A percentile compares a stretch with the other conserved stretches of the same genome.
Conservation (phyloP, 345 rosid species). For the Gossypium australe region DNA sequence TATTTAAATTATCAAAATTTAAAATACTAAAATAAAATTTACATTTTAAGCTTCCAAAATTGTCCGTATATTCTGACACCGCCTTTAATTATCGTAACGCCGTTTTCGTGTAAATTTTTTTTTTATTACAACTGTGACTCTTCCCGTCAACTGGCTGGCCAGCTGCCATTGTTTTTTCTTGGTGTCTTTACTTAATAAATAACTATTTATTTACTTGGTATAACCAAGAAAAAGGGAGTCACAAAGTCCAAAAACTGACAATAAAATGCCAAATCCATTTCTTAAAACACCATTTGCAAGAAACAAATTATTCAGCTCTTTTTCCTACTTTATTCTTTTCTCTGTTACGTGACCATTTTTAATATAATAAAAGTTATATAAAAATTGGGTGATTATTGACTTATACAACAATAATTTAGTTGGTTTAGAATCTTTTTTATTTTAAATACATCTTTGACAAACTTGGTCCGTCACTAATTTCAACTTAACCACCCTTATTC, state of each 20-base stretch:
- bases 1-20: too few relatives aligned
- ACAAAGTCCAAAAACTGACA: constrained; percentile 9
- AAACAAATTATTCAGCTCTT: too few relatives aligned
- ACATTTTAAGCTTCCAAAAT: too few relatives aligned
- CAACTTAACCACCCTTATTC: not conserved
- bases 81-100: too few relatives aligned
- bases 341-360: too few relatives aligned
- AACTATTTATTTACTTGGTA: not conserved
- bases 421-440: not conserved
- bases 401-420: not conserved
- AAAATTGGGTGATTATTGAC: not conserved
- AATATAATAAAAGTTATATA: too few relatives aligned
- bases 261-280: constrained; percentile 3
- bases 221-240: not conserved
- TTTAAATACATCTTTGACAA: not conserved
- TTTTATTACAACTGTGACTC: too few relatives aligned
- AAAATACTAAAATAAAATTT: too few relatives aligned
- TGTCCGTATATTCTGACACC: too few relatives aligned
- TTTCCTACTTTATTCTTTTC: too few relatives aligned
- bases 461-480: not conserved
- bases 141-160: not conserved
- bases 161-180: not conserved
- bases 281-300: not conserved
- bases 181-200: not conserved
- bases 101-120: too few relatives aligned